A percentile compares a stretch with the other conserved stretches of the same genome.
phyloP scores from a whole-genome alignment of 306 rosid genomes.

The Prunus campanulata region DNA sequence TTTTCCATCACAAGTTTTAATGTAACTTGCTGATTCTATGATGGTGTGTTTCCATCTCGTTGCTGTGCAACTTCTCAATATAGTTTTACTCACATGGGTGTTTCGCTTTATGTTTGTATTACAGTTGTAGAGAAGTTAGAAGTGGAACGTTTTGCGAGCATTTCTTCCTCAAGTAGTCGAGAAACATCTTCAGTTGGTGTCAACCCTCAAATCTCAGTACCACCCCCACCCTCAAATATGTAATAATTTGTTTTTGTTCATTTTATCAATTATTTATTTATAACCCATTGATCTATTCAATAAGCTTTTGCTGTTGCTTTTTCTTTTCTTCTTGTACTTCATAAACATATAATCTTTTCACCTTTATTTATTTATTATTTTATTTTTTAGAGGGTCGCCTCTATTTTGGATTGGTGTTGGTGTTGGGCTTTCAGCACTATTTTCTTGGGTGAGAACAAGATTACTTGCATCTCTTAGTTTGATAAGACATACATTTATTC shows the following conservation, averaged over 20 bases:
- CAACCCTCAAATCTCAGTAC: conserved; percentile 57
- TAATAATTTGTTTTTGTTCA: conserved; percentile 30
- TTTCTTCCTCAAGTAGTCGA: conserved; percentile 62
- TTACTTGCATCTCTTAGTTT: conserved; percentile 10
- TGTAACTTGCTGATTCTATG: not conserved
- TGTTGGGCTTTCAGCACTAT: conserved; percentile 88
- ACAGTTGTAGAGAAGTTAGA: conserved; percentile 49
- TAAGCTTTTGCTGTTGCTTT: not conserved
- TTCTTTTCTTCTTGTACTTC: not conserved
- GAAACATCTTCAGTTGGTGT: conserved; percentile 75
- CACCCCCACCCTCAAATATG: conserved; percentile 73
- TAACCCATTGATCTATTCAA: not conserved
- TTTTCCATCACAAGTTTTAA: not conserved
- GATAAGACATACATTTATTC: not conserved
- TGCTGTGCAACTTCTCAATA: not conserved
- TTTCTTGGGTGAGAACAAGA: conserved; percentile 74
- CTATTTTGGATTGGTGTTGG: conserved; percentile 97
- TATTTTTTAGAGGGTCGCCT: conserved; percentile 74
- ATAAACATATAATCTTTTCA: conserved; percentile 9
- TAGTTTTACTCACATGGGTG: not conserved
- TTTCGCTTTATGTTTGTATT: conserved; percentile 5
- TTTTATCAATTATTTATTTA: conserved; percentile 7
- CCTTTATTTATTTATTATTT: not conserved
- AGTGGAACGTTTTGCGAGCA: conserved; percentile 55
- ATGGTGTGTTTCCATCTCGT: not conserved